Evolutionary conservation across 2,329 filamentous ascomycete genomes (phyloP).

Genomic region (Claviceps sp.): DNA sequence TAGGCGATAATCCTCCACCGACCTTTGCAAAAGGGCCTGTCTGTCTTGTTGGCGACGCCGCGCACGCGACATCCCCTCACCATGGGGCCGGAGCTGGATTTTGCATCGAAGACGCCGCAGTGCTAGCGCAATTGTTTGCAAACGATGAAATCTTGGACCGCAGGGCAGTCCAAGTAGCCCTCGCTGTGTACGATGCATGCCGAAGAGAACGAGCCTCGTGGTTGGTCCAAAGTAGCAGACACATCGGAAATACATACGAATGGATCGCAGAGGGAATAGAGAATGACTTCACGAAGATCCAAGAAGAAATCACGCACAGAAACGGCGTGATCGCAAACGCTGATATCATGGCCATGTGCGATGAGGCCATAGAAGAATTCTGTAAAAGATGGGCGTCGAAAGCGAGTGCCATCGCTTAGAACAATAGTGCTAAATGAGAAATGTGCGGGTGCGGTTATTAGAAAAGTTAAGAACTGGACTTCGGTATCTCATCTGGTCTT

Average conservation of each 20-base stretch:
- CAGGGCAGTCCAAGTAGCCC: not conserved
- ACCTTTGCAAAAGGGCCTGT: not conserved
- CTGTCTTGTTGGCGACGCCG: slow-evolving; percentile 7
- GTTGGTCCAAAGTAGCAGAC: slow-evolving; percentile 5
- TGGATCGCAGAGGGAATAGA: slow-evolving; percentile 6
- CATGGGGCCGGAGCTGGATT: slow-evolving; percentile 4
- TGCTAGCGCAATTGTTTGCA: slow-evolving; percentile 2
- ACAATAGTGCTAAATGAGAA: not conserved
- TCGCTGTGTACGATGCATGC: not conserved
- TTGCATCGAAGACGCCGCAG: slow-evolving; percentile 5
- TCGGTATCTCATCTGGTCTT: not conserved
- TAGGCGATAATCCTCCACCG: slow-evolving; percentile 4
- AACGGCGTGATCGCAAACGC: slow-evolving; percentile 5
- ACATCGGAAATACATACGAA: slow-evolving; percentile 6
- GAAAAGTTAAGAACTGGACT: not conserved
- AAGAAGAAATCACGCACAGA: slow-evolving; percentile 4
- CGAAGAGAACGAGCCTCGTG: slow-evolving; percentile 2
- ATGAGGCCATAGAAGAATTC: not conserved
- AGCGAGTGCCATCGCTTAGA: not conserved
- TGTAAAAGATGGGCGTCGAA: not conserved
- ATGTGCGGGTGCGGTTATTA: not conserved
- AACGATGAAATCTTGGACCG: not conserved
- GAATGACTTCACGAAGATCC: slow-evolving; percentile 5
- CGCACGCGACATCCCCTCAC: slow-evolving; percentile 5
- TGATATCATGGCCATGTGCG: slow-evolving; percentile 2